Conservation (phyloP, 2,329 filamentous ascomycete genomes). For the Karstenula rhodostoma region DNA sequence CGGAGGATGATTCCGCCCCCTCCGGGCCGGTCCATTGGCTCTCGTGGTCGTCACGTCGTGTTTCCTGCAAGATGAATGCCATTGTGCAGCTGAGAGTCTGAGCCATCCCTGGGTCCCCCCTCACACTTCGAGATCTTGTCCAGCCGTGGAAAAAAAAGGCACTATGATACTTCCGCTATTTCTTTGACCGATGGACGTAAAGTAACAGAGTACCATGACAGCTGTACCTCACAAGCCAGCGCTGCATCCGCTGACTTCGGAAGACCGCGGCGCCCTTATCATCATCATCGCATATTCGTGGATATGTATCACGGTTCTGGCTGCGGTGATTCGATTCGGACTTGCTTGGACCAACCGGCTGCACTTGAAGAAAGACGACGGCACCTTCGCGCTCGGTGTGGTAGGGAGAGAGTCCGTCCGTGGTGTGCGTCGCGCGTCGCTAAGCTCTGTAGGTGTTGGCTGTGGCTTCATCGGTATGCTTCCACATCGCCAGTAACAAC, state of each 20-base stretch:
- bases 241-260: conserved; percentile 17
- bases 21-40: conserved; percentile 4
- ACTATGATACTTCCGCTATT: background rate
- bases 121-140: background rate
- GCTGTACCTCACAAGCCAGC: conserved; percentile 10
- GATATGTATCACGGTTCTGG: conserved; percentile 20
- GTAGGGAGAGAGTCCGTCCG: conserved; percentile 8
- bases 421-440: background rate
- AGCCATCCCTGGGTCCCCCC: background rate
- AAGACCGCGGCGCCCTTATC: conserved; percentile 24
- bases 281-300: conserved; percentile 25
- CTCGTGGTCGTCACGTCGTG: background rate
- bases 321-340: conserved; percentile 20
- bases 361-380: conserved; percentile 24
- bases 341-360: conserved; percentile 18
- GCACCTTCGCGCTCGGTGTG: conserved; percentile 16
- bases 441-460: conserved; percentile 16
- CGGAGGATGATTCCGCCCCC: background rate
- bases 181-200: background rate
- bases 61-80: conserved; percentile 13
- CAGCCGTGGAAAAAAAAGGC: background rate
- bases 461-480: conserved; percentile 20
- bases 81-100: conserved; percentile 17
- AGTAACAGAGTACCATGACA: conserved; percentile 11
- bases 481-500: conserved; percentile 20